Conservation (phyloP, 75 land plant species). For the Picea sitchensis region DNA sequence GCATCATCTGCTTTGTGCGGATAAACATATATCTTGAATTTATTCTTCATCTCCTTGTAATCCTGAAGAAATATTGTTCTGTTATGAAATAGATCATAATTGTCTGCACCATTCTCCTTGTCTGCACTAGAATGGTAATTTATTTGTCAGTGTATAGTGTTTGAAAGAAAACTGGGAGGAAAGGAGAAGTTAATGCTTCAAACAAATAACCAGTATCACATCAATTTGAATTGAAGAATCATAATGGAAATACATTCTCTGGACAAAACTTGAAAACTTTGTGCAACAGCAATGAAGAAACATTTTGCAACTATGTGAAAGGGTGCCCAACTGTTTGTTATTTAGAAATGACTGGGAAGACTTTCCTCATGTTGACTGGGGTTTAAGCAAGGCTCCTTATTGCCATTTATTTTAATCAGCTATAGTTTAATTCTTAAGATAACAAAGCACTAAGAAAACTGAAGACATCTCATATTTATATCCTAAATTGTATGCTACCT, state of each 20-base stretch:
- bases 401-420: neutral
- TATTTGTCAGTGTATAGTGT: constrained; percentile 3
- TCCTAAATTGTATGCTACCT: neutral
- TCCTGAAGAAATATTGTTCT: constrained; percentile 44
- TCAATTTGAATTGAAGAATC: neutral
- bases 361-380: neutral
- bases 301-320: neutral
- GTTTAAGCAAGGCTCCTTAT: neutral
- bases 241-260: neutral
- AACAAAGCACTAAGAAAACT: neutral
- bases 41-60: constrained; percentile 61
- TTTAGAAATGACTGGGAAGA: neutral
- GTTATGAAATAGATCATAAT: constrained; percentile 50
- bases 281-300: neutral
- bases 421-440: neutral
- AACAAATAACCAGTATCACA: neutral
- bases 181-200: neutral
- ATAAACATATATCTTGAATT: constrained; percentile 59
- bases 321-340: neutral
- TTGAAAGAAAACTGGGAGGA: neutral
- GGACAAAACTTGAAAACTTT: neutral
- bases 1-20: constrained; percentile 54
- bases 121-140: neutral
- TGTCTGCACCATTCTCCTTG: constrained; percentile 3
- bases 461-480: neutral